Percentiles rank a stretch among this genome's conserved stretches.
These are phyloP conservation scores for Albizia julibrissin DNA, from an alignment of 306 rosid species.

Conservation along the genomic window DNA sequence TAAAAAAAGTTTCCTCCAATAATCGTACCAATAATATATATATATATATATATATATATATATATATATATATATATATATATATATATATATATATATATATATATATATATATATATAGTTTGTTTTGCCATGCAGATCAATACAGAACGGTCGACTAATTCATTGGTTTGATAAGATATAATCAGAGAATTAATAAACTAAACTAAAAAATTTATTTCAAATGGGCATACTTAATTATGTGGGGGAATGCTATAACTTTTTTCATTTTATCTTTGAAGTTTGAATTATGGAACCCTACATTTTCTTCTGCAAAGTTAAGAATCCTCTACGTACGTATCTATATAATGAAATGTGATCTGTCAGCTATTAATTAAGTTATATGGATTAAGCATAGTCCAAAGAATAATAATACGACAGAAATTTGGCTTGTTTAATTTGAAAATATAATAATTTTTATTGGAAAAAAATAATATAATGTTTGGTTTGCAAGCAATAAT, in stretches of 20 bases:
- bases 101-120: too few relatives aligned
- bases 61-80: too few relatives aligned
- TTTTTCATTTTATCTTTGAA: neutral
- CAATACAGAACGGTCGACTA: neutral
- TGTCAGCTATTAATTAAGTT: neutral
- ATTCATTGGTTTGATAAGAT: neutral
- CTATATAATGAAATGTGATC: neutral
- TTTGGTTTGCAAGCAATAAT: neutral
- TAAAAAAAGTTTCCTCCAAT: neutral
- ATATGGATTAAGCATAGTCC: neutral
- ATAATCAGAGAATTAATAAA: too few relatives aligned
- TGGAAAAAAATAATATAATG: too few relatives aligned
- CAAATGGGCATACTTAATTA: neutral
- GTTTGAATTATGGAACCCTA: neutral
- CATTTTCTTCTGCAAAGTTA: neutral
- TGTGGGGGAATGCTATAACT: neutral
- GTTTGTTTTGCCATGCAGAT: neutral
- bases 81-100: too few relatives aligned
- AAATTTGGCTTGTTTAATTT: neutral
- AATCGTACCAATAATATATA: neutral
- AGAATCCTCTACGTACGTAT: neutral
- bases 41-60: too few relatives aligned
- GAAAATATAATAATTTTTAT: too few relatives aligned
- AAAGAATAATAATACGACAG: too few relatives aligned
- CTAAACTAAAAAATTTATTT: neutral